These are phyloP conservation scores for Globisporangium iwayamae DNA, from an alignment of 352 stramenopile genomes.

Conservation along the genomic window DNA sequence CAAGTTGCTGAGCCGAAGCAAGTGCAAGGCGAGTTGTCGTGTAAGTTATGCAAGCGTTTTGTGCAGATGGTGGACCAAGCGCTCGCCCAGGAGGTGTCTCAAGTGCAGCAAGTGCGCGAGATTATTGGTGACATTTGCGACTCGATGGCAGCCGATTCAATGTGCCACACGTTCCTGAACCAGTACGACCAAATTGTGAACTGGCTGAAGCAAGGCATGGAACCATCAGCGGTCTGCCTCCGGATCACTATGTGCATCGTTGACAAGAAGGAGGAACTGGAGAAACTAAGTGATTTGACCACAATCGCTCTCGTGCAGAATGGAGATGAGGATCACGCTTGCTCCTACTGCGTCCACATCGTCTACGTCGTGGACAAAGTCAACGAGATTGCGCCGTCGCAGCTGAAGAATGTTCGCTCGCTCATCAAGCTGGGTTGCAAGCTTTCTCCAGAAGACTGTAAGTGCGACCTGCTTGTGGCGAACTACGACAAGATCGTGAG, in stretches of 20 bases:
- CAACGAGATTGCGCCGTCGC: slow-evolving; percentile 10
- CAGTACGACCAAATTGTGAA: slow-evolving; percentile 73
- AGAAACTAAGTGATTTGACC: slow-evolving; percentile 5
- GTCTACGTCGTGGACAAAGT: slow-evolving; percentile 8
- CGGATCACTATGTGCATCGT: slow-evolving; percentile 56
- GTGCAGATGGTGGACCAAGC: slow-evolving; percentile 69
- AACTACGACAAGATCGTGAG: slow-evolving; percentile 18
- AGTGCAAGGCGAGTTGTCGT: slow-evolving; percentile 42
- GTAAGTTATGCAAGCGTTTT: slow-evolving; percentile 74
- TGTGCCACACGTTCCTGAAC: slow-evolving; percentile 77
- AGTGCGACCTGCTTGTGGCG: slow-evolving; percentile 15
- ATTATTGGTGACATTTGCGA: slow-evolving; percentile 79
- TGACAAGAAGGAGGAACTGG: background rate
- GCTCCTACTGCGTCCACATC: slow-evolving; percentile 13
- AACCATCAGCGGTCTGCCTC: slow-evolving; percentile 54
- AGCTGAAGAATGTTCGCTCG: slow-evolving; percentile 5
- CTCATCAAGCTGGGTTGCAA: slow-evolving; percentile 15
- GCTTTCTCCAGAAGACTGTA: slow-evolving; percentile 11
- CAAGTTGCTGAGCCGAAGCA: slow-evolving; percentile 19
- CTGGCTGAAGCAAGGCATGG: slow-evolving; percentile 71
- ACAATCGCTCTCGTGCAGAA: background rate
- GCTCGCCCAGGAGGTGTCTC: slow-evolving; percentile 47
- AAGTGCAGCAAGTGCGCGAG: slow-evolving; percentile 61
- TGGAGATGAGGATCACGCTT: slow-evolving; percentile 2
- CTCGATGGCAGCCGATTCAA: slow-evolving; percentile 62